Evolutionary conservation across 1,284 basidiomycete species (phyloP).

Genomic region (Ceratobasidium papillatum): DNA sequence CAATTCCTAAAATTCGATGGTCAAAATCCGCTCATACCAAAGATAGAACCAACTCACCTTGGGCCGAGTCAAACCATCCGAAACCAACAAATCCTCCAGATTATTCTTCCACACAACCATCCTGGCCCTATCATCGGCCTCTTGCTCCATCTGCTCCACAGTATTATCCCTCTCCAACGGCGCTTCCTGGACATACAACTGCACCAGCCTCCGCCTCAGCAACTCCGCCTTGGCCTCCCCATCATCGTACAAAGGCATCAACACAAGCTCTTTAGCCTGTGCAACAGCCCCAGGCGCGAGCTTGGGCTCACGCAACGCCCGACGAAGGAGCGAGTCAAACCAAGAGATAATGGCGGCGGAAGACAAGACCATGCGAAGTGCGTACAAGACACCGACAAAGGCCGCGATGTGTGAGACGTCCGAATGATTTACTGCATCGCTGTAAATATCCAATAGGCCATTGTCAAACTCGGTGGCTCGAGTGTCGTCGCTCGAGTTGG

Average conservation of each 20-base stretch:
- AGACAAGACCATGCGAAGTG: conserved; percentile 66
- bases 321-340: conserved; percentile 79
- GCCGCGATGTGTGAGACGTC: conserved; percentile 64
- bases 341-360: conserved; percentile 74
- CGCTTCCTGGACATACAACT: conserved; percentile 76
- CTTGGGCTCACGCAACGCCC: conserved; percentile 74
- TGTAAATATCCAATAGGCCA: conserved; percentile 69
- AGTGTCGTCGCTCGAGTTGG: not conserved
- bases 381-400: conserved; percentile 70
- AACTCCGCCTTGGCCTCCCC: conserved; percentile 60
- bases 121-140: conserved; percentile 65
- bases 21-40: not conserved
- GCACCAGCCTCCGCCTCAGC: conserved; percentile 72
- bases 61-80: conserved; percentile 67
- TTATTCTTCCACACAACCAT: conserved; percentile 75
- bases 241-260: conserved; percentile 65
- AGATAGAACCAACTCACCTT: conserved; percentile 58
- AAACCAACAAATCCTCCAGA: conserved; percentile 74
- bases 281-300: conserved; percentile 65
- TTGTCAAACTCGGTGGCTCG: conserved; percentile 61
- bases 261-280: conserved; percentile 75
- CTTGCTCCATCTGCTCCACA: conserved; percentile 73
- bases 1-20: conserved; percentile 49
- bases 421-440: conserved; percentile 70
- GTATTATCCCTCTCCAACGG: conserved; percentile 75